phyloP scores from a whole-genome alignment of 73 alveolate genomes.

The Tetrahymena malaccensis region DNA sequence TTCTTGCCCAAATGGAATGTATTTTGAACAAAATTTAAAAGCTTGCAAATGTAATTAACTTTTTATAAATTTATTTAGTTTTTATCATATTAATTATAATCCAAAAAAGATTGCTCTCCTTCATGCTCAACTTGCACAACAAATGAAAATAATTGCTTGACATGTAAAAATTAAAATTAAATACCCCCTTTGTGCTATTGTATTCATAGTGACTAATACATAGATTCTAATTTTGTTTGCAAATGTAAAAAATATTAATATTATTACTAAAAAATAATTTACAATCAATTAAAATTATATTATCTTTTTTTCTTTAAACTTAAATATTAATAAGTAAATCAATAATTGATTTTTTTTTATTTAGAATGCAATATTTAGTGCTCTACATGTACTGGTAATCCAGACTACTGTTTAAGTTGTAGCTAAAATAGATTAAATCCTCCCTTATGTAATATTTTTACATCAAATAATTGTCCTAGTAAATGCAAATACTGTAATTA shows the following conservation, averaged over 20 bases:
- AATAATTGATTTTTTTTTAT: too few relatives aligned
- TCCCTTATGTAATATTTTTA: not conserved
- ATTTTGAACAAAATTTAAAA: not conserved
- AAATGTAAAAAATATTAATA: not conserved
- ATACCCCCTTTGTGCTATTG: not conserved
- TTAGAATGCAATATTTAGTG: not conserved
- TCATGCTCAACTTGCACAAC: not conserved
- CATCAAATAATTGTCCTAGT: not conserved
- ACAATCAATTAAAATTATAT: too few relatives aligned
- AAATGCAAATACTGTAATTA: not conserved
- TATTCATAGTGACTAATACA: not conserved
- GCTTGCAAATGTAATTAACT: not conserved
- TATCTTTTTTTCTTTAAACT: too few relatives aligned
- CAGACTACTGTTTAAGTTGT: not conserved
- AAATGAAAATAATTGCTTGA: not conserved
- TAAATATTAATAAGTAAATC: too few relatives aligned
- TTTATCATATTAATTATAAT: too few relatives aligned
- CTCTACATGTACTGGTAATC: not conserved
- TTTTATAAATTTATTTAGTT: too few relatives aligned
- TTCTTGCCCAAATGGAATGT: not conserved
- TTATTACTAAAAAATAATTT: too few relatives aligned
- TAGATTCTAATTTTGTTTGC: not conserved
- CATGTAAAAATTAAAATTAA: not conserved
- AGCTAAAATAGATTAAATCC: not conserved
- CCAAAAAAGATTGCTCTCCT: not conserved